Evolutionary conservation across 495 filamentous ascomycete species (phyloP).

Genomic region (Cercophora sp.): DNA sequence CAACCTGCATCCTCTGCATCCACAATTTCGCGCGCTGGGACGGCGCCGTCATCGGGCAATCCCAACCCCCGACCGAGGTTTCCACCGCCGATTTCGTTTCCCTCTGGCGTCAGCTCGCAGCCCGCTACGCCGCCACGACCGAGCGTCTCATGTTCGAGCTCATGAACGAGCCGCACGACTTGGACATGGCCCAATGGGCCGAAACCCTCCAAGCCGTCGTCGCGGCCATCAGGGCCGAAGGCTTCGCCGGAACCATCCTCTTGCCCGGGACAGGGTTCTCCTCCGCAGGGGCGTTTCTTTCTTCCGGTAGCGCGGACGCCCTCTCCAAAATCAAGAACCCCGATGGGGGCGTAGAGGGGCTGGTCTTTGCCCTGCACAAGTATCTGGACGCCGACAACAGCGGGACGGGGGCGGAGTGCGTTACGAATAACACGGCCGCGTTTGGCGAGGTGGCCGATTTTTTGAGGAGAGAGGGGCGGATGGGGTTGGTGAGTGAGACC

Average conservation of each 20-base stretch:
- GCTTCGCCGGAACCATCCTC: slow-evolving; percentile 49
- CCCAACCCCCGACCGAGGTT: slow-evolving; percentile 44
- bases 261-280: slow-evolving; percentile 48
- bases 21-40: slow-evolving; percentile 56
- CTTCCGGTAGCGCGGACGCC: slow-evolving; percentile 41
- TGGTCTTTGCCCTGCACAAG: slow-evolving; percentile 51
- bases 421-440: slow-evolving; percentile 47
- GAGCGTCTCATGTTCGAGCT: slow-evolving; percentile 53
- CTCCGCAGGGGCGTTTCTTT: slow-evolving; percentile 41
- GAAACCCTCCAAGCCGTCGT: slow-evolving; percentile 53
- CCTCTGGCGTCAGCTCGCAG: slow-evolving; percentile 56
- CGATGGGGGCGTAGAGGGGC: slow-evolving; percentile 47
- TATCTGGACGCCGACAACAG: slow-evolving; percentile 57
- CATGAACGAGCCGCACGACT: slow-evolving; percentile 60
- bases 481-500: slow-evolving; percentile 52
- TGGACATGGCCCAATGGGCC: slow-evolving; percentile 48
- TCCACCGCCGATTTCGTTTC: slow-evolving; percentile 52
- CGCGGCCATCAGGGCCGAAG: slow-evolving; percentile 52
- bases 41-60: slow-evolving; percentile 54
- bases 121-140: slow-evolving; percentile 44
- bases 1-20: slow-evolving; percentile 55
- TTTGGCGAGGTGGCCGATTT: slow-evolving; percentile 47
- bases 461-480: slow-evolving; percentile 45
- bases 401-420: slow-evolving; percentile 50
- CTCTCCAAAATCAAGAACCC: slow-evolving; percentile 52